Evolutionary conservation across 441 rosid genomes (phyloP), one percentile per base, ranked within the genome.

Genomic region (Geranium incanum): DNA sequence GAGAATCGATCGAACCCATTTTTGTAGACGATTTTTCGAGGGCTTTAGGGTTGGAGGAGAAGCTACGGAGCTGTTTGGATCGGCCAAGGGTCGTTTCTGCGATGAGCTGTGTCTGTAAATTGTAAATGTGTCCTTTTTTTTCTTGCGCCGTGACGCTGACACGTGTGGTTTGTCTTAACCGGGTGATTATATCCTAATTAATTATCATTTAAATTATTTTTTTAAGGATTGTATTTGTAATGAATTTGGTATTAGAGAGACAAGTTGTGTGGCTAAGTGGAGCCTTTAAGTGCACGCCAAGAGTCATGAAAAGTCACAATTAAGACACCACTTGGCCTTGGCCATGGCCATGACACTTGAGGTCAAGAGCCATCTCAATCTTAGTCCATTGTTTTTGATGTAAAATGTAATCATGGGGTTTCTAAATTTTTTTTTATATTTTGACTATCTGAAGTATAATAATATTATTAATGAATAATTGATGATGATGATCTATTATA

Each of bases 21-120:
- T 76, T 74, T 78, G 82, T 77, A 83, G 71, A 28, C 68, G 74
- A 45, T 68, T 13, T 6, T 19, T 9, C 36, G 66, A 69, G 59
- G 71, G 64, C 78, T 36, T 16, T 70, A 28, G 78, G 66, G 39
- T 75, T 8, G 43, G 76, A 4, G 38, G 73, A 71, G 64, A 52
- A 70, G 73, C 63, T 66, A 52, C 13, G 70, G 81, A 28, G 5
- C 93, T 78, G 21, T 86, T 85, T 77, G 85, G 74, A 8, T 70
- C 67, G 11, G 74, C 70, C 0, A 86, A 86, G 75, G 86, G 93
- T 70, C 90, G 63, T 70, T 36, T 16, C 19, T 4, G 15, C 21
- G 59, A 28, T 28, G 33, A 28, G 33, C 33, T 28, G 33, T 28
- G 33, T 28, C 1, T 28, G 33, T 28, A 28, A 28, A 28, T 28